Base-by-base conservation (phyloP, 371 early-diverging fungal genomes). In the Mortierella sp. region DNA sequence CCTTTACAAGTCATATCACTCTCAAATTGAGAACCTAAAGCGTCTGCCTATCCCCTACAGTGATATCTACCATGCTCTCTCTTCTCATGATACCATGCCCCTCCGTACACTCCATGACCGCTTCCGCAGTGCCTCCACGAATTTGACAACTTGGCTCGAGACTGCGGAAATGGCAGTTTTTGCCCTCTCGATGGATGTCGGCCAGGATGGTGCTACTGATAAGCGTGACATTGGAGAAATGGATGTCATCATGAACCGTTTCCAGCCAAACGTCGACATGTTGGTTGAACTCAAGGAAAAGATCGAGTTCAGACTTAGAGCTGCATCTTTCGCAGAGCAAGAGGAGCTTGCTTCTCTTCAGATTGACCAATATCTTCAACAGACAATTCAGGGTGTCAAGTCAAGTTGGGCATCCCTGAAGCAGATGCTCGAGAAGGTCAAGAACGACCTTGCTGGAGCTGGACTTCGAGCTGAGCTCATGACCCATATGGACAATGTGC, bases 121-220 rank as follows among this genome's bases (percentile, higher is more conserved):
- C 24, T 88, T 88, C 52, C 50, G 78, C 43, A 67, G 58, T 16
- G 82, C 87, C 15, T 76, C 84, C 0, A 63, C 63, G 15, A 74
- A 83, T 59, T 70, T 89, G 63, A 83, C 84, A 10, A 58, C 73
- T 9, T 89, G 90, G 88, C 72, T 90, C 32, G 87, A 88, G 65
- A 80, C 75, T 45, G 88, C 87, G 24, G 86, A 90, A 63, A 79
- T 90, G 71, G 84, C 88, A 15, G 83, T 90, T 19, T 88, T 88
- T 72, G 86, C 87, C 5, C 78, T 89, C 28, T 87, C 87, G 47
- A 77, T 86, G 68, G 78, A 85, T 58, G 76, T 88, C 8, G 84
- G 83, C 38, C 83, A 86, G 66, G 86, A 80, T 28, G 74, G 74
- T 22, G 74, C 72, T 13, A 70, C 74, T 11, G 69, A 71, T 43